Conservation (phyloP, 1,139 yeast genomes). For the Candida sojae region DNA sequence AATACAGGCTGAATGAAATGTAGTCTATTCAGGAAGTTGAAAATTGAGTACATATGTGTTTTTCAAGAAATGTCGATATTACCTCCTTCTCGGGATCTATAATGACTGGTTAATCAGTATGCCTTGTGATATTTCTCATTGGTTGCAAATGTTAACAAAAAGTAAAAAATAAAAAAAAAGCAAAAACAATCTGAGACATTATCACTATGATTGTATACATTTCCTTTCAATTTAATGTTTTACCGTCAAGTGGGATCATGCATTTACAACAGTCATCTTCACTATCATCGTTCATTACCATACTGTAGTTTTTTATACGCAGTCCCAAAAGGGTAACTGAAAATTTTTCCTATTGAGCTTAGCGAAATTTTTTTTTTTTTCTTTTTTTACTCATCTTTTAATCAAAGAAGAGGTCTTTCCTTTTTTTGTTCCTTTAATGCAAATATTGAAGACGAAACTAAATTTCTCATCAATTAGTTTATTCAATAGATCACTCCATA, state of each 20-base stretch:
- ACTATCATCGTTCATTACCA: too few relatives aligned
- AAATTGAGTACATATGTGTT: too few relatives aligned
- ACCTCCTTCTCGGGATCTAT: too few relatives aligned
- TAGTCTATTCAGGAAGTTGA: too few relatives aligned
- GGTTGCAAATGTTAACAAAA: background rate
- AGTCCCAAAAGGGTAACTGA: background rate
- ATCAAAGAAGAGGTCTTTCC: background rate
- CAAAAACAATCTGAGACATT: too few relatives aligned
- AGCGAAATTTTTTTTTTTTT: slow-evolving; percentile 1
- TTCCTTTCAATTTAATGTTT: too few relatives aligned
- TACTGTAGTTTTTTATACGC: background rate
- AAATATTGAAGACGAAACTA: slow-evolving; percentile 9
- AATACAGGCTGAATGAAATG: too few relatives aligned
- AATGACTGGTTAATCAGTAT: too few relatives aligned
- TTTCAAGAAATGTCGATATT: too few relatives aligned
- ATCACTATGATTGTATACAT: too few relatives aligned
- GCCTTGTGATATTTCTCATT: background rate
- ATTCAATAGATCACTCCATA: background rate
- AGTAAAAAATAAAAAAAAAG: background rate
- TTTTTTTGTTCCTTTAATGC: slow-evolving; percentile 9
- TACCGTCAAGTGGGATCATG: too few relatives aligned
- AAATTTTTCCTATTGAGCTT: background rate
- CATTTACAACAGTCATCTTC: too few relatives aligned
- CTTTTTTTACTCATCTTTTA: background rate
- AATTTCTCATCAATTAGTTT: slow-evolving; percentile 3